These are phyloP conservation scores for Vigna mungo DNA, from an alignment of 306 rosid genomes.

Conservation along the genomic window DNA sequence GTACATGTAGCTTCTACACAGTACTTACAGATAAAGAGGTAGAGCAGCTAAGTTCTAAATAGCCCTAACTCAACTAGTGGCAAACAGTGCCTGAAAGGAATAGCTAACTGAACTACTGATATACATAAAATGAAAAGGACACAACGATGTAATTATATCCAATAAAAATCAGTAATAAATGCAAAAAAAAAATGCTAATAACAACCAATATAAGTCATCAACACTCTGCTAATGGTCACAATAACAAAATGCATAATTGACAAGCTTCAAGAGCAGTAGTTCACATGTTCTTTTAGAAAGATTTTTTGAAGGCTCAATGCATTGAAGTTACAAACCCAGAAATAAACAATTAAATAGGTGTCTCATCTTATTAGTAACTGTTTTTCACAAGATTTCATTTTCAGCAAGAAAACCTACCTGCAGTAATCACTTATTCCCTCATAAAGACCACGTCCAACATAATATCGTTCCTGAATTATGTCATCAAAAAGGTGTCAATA, in stretches of 20 bases:
- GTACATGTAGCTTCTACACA: neutral
- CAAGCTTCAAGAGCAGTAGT: no score
- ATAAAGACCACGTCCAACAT: constrained; percentile 94
- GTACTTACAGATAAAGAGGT: neutral
- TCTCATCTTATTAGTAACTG: neutral
- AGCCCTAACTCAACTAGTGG: neutral
- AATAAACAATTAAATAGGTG: constrained; percentile 22
- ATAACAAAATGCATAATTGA: constrained; percentile 28
- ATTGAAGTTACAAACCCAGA: constrained; percentile 23
- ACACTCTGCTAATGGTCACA: constrained; percentile 2
- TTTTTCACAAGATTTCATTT: constrained; percentile 21
- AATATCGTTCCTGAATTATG: constrained; percentile 84
- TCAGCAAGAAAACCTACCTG: constrained; percentile 63
- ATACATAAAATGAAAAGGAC: no score
- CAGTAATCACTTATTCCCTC: constrained; percentile 86
- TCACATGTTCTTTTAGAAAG: no score
- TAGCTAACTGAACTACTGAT: no score
- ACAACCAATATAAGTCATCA: neutral
- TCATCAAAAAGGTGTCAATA: constrained; percentile 40
- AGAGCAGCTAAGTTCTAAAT: neutral
- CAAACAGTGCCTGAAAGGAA: neutral
- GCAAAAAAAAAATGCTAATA: neutral
- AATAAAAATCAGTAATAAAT: neutral
- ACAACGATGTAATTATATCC: no score
- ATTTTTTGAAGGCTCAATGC: no score